Base-by-base conservation (phyloP, 768 basidiomycete species). In the Amanita pallidorosea region DNA sequence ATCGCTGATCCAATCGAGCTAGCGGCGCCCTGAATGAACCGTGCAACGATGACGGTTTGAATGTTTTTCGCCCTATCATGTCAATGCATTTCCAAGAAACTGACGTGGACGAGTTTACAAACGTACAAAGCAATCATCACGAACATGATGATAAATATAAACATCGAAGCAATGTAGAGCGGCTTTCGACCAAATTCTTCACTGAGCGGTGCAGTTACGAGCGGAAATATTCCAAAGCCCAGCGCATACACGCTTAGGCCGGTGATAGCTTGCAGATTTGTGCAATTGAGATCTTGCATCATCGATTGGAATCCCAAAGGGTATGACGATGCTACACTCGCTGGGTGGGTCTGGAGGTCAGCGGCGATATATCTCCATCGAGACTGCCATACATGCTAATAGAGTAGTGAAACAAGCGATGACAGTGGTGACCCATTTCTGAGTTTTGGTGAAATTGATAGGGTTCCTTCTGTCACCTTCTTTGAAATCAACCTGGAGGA, bases 101-200 rank as follows among this genome's bases (percentile, higher is more conserved):
- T 29, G 40, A 46, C 17, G n/a, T 9, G 40, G 29, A 45, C 5
- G 35, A 47, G 13, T 0, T 33, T 12, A 5, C 5, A 13, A 23
- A 57, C 73, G 56, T 57, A 75, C 74, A 71, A 50, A 29, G 67
- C 73, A 22, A 73, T 64, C 60, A 69, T 70, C 52, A 82, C 55
- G 56, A 76, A 81, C 67, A 74, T 76, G 20, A 73, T 55, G 20
- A 71, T 56, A 55, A 81, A 81, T 11, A 75, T 70, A 20, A 75
- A 57, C 11, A 63, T 64, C 2, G 80, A 80, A 33, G 62, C 66
- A 17, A 81, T 58, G 54, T 83, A 85, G 1, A 86, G 53, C 1
- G 76, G 80, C 45, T 75, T 74, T 41, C 84, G 65, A 12, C 84
- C 85, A 52, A 85, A 79, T 58, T 87, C 85, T 58, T 87, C 85